These are phyloP conservation scores for Senna tora DNA, from an alignment of 306 rosid species.

Conservation along the genomic window DNA sequence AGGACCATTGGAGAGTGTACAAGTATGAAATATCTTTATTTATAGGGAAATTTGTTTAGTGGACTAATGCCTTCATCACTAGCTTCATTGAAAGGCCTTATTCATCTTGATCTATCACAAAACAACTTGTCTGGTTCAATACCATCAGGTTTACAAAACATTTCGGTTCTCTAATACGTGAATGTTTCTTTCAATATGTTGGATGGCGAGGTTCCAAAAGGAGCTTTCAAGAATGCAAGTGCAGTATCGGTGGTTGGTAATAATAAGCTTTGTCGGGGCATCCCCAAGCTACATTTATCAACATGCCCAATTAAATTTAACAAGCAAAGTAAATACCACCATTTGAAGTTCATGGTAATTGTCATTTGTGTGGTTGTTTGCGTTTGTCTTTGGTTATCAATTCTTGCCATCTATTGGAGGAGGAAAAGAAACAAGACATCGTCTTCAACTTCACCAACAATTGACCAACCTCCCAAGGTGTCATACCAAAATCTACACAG, in stretches of 20 bases:
- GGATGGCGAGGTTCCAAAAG: too few relatives aligned
- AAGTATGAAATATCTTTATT: too few relatives aligned
- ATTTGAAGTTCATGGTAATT: background rate
- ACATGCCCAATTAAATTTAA: too few relatives aligned
- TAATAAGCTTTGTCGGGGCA: too few relatives aligned
- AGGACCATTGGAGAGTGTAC: too few relatives aligned
- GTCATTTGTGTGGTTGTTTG: background rate
- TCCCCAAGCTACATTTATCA: too few relatives aligned
- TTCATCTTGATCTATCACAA: background rate
- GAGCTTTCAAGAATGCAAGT: too few relatives aligned
- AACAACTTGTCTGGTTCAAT: constrained; percentile 22
- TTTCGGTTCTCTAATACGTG: background rate
- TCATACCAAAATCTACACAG: constrained; percentile 10
- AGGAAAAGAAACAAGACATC: background rate
- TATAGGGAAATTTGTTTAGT: background rate
- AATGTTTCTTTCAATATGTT: background rate
- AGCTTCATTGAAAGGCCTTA: constrained; percentile 7
- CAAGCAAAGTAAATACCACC: too few relatives aligned
- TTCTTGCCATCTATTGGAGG: background rate
- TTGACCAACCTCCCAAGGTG: background rate
- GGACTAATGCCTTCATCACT: background rate
- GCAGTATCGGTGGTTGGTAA: too few relatives aligned
- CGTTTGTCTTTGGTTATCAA: background rate
- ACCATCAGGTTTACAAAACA: background rate
- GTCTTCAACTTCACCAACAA: background rate